These are phyloP conservation scores for Colletotrichum sp. DNA, from an alignment of 2,329 filamentous ascomycete species.

Conservation along the genomic window DNA sequence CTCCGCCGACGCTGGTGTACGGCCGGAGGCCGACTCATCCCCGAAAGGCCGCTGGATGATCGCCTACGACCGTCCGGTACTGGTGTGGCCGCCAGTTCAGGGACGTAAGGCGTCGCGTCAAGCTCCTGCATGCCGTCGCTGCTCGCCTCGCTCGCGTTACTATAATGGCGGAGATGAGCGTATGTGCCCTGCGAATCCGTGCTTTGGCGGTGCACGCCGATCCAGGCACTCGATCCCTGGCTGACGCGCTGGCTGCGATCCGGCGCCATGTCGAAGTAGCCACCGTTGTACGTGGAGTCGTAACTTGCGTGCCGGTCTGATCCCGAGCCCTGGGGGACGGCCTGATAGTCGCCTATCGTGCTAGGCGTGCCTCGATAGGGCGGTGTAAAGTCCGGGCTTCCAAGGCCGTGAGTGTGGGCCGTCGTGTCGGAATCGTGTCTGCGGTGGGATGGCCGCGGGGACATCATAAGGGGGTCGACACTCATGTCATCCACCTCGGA, in stretches of 20 bases:
- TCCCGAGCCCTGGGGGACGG: constrained; percentile 19
- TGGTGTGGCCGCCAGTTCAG: constrained; percentile 41
- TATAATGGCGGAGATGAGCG: constrained; percentile 44
- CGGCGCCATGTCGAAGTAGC: constrained; percentile 34
- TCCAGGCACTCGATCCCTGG: constrained; percentile 24
- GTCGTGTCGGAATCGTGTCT: constrained; percentile 15
- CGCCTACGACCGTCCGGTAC: constrained; percentile 29
- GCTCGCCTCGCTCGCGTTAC: constrained; percentile 49
- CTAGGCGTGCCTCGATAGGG: constrained; percentile 4
- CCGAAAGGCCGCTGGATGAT: constrained; percentile 27
- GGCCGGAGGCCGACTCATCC: constrained; percentile 26
- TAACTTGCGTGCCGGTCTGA: constrained; percentile 32
- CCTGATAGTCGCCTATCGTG: constrained; percentile 18
- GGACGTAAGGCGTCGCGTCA: constrained; percentile 35
- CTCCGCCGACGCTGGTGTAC: constrained; percentile 29
- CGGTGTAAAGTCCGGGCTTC: constrained; percentile 27
- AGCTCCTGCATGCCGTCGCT: constrained; percentile 43
- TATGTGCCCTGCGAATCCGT: constrained; percentile 42
- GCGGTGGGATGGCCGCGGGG: constrained; percentile 26
- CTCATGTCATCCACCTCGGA: constrained; percentile 50
- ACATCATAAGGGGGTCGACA: constrained; percentile 43
- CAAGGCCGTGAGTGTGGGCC: not conserved
- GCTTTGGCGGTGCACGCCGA: constrained; percentile 31
- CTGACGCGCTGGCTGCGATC: constrained; percentile 23
- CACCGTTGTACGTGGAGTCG: constrained; percentile 28